Conservation (phyloP, 495 filamentous ascomycete genomes). For the Letharia columbiana region DNA sequence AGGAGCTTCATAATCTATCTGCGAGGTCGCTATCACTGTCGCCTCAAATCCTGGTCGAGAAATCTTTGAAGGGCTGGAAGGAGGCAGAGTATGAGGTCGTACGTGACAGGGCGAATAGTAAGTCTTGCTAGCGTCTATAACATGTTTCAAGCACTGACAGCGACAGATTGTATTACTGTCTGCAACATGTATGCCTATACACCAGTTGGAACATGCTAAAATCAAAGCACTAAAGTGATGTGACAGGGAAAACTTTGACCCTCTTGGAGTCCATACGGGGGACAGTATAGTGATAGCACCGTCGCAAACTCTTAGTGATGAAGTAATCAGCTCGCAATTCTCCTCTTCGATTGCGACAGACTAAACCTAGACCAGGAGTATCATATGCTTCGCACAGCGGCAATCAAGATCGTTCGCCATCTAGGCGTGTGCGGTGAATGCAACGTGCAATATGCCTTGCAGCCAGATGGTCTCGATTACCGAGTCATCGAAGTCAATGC, state of each 20-base stretch:
- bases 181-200: slow-evolving; percentile 62
- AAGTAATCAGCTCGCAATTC: slow-evolving; percentile 28
- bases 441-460: slow-evolving; percentile 95
- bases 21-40: slow-evolving; percentile 90
- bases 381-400: slow-evolving; percentile 94
- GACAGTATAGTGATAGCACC: slow-evolving; percentile 96
- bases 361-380: slow-evolving; percentile 49
- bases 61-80: slow-evolving; percentile 99
- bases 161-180: slow-evolving; percentile 78
- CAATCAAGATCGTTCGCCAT: slow-evolving; percentile 93
- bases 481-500: slow-evolving; percentile 98
- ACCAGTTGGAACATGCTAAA: background rate
- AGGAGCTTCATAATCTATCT: slow-evolving; percentile 87
- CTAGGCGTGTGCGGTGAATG: slow-evolving; percentile 94
- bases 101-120: slow-evolving; percentile 74
- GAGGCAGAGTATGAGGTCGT: slow-evolving; percentile 98
- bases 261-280: slow-evolving; percentile 90
- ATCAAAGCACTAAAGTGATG: background rate
- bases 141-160: background rate
- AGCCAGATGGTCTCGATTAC: slow-evolving; percentile 91
- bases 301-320: slow-evolving; percentile 89
- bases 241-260: slow-evolving; percentile 84
- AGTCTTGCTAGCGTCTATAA: background rate
- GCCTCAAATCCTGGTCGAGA: slow-evolving; percentile 94
- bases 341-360: background rate